These are phyloP conservation scores for Trypanosoma avium DNA, from an alignment of 208 protist genomes.

Conservation along the genomic window DNA sequence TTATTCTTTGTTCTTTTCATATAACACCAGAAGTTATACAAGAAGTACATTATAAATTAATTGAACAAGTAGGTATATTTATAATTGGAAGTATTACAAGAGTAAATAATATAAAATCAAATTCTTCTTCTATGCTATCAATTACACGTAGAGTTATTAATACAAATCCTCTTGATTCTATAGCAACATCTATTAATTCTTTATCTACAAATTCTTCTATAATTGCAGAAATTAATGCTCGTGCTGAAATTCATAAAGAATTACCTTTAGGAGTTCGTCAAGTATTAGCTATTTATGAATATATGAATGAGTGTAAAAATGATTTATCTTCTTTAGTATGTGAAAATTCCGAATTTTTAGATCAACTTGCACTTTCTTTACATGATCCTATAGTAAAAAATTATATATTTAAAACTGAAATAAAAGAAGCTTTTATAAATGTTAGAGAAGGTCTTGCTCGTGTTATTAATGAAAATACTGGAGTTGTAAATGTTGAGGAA, in stretches of 20 bases:
- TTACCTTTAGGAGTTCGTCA: neutral
- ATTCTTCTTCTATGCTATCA: too few relatives aligned
- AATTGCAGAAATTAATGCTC: slow-evolving; percentile 5
- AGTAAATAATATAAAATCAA: neutral
- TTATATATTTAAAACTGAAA: neutral
- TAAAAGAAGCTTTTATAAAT: slow-evolving; percentile 12
- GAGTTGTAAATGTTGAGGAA: slow-evolving; percentile 17
- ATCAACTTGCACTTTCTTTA: slow-evolving; percentile 22
- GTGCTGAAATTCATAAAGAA: neutral
- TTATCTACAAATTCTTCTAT: neutral
- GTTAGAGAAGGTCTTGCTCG: slow-evolving; percentile 11
- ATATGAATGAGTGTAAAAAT: slow-evolving; percentile 34
- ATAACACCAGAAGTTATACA: slow-evolving; percentile 10
- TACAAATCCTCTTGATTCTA: slow-evolving; percentile 1
- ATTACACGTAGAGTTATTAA: neutral
- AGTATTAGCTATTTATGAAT: slow-evolving; percentile 45
- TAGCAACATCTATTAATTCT: neutral
- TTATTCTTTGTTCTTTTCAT: slow-evolving; percentile 25
- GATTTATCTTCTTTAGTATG: slow-evolving; percentile 42
- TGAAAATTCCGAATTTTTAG: slow-evolving; percentile 36
- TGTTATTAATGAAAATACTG: slow-evolving; percentile 21
- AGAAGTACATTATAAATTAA: slow-evolving; percentile 6
- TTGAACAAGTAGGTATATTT: slow-evolving; percentile 6
- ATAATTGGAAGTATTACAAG: neutral
- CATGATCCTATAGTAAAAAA: neutral